These are phyloP conservation scores for Fusarium tupiense DNA, from an alignment of 2,329 filamentous ascomycete genomes.

Conservation along the genomic window DNA sequence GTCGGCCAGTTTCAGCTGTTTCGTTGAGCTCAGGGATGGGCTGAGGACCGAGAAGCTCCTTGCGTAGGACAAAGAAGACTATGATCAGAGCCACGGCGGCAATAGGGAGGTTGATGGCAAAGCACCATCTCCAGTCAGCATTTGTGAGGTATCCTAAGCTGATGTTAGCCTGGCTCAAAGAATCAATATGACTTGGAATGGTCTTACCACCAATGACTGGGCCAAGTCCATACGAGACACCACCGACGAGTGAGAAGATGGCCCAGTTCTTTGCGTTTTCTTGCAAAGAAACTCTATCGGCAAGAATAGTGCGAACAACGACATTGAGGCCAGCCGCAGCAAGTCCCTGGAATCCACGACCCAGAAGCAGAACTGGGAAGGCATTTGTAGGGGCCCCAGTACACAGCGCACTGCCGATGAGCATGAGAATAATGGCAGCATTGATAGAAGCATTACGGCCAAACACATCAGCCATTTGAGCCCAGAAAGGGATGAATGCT, in stretches of 20 bases:
- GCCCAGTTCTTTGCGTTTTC: slow-evolving; percentile 72
- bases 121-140: slow-evolving; percentile 72
- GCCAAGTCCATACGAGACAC: slow-evolving; percentile 68
- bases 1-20: slow-evolving; percentile 46
- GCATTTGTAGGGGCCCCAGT: slow-evolving; percentile 63
- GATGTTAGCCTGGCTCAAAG: slow-evolving; percentile 3
- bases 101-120: slow-evolving; percentile 70
- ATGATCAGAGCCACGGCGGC: slow-evolving; percentile 61
- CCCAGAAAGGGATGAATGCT: slow-evolving; percentile 73
- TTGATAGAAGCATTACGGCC: slow-evolving; percentile 70
- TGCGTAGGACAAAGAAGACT: slow-evolving; percentile 65
- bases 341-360: slow-evolving; percentile 70
- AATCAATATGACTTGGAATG: no score
- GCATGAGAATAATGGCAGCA: slow-evolving; percentile 63
- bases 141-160: slow-evolving; percentile 58
- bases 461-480: slow-evolving; percentile 72
- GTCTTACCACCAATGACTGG: slow-evolving; percentile 66
- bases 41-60: slow-evolving; percentile 66
- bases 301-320: slow-evolving; percentile 69
- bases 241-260: slow-evolving; percentile 68
- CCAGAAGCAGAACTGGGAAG: slow-evolving; percentile 69
- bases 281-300: slow-evolving; percentile 69
- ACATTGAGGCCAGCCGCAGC: slow-evolving; percentile 70
- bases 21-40: slow-evolving; percentile 57
- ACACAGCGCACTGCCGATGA: slow-evolving; percentile 70